Percentiles rank a stretch among this genome's conserved stretches.
Evolutionary conservation across 306 rosid genomes (phyloP).

Genomic region (Vigna nakashimae): DNA sequence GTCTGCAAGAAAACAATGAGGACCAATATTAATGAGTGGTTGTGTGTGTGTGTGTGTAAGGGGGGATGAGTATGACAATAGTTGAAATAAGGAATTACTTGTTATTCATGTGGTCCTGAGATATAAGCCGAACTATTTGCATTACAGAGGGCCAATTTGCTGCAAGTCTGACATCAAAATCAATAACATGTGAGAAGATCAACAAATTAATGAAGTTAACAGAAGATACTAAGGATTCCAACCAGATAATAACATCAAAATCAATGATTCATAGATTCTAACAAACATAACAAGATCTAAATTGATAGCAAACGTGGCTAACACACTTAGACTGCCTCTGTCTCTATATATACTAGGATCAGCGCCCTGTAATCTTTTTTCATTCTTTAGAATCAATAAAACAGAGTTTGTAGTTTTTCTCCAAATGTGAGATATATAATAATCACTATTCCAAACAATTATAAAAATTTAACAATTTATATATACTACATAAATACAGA

Average conservation of each 20-base stretch:
- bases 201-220: constrained; percentile 23
- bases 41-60: too few species aligned
- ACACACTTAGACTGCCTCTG: too few species aligned
- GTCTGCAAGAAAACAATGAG: constrained; percentile 56
- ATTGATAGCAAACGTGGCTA: too few species aligned
- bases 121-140: constrained; percentile 95
- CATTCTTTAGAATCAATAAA: too few species aligned
- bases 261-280: neutral
- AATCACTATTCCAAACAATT: too few species aligned
- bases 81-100: constrained; percentile 56
- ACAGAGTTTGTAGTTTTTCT: too few species aligned
- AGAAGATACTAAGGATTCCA: constrained; percentile 28
- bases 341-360: too few species aligned
- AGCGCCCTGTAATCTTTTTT: too few species aligned
- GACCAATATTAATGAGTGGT: neutral
- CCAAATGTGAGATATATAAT: too few species aligned
- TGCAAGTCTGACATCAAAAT: constrained; percentile 81
- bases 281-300: neutral
- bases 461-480: too few species aligned
- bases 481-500: too few species aligned
- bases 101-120: constrained; percentile 98
- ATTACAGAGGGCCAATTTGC: constrained; percentile 93
- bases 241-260: neutral
- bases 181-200: constrained; percentile 29
- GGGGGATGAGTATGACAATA: constrained; percentile 3